These are phyloP conservation scores for Nephelium lappaceum DNA, from an alignment of 345 rosid species.

Conservation along the genomic window DNA sequence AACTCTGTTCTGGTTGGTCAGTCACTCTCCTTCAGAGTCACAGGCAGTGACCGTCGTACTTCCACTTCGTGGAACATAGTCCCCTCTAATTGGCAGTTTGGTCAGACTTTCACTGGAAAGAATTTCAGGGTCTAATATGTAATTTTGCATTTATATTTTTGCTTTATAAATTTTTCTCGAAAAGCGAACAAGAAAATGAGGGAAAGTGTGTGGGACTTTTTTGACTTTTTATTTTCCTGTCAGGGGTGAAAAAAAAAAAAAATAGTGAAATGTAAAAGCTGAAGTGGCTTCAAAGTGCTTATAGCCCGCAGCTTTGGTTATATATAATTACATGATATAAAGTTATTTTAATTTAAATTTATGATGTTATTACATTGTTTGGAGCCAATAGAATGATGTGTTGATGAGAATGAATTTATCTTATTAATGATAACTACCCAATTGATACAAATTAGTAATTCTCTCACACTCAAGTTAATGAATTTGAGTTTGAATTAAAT, in stretches of 20 bases:
- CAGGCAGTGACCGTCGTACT: conserved; percentile 50
- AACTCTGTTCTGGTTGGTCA: conserved; percentile 59
- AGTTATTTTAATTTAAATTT: neutral
- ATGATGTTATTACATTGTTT: neutral
- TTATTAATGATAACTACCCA: too few relatives aligned
- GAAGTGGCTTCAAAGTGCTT: conserved; percentile 41
- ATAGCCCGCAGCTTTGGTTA: conserved; percentile 41
- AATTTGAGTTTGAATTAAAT: too few relatives aligned
- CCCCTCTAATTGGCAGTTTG: conserved; percentile 57
- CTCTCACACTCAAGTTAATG: too few relatives aligned
- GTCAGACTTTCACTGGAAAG: conserved; percentile 61
- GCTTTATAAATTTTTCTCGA: conserved; percentile 11
- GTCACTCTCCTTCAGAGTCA: conserved; percentile 54
- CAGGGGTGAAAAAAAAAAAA: neutral
- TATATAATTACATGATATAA: conserved; percentile 4
- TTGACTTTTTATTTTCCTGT: conserved; percentile 1
- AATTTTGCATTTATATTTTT: neutral
- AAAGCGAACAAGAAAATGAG: conserved; percentile 17
- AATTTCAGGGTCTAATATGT: conserved; percentile 48
- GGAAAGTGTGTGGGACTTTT: conserved; percentile 16
- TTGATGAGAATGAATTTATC: too few relatives aligned
- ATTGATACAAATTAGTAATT: too few relatives aligned
- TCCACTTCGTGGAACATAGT: conserved; percentile 52
- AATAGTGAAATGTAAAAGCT: conserved; percentile 25
- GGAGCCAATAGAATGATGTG: too few relatives aligned